phyloP scores from a whole-genome alignment of 208 protist species.

The Leishmania braziliensis region DNA sequence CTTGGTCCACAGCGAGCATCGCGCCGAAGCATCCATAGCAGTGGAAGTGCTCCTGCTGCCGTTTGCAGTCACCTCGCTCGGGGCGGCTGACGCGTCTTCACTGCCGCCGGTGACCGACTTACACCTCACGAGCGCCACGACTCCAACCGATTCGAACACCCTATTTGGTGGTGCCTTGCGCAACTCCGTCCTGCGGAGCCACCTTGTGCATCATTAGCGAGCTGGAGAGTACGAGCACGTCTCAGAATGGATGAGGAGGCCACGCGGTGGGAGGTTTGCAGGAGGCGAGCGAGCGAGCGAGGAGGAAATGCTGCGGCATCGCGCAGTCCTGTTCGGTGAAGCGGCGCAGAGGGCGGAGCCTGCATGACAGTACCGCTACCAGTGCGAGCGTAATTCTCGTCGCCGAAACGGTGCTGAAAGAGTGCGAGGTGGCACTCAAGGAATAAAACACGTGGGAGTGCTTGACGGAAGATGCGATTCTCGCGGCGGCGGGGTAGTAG shows the following conservation, averaged over 20 bases:
- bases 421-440: slow-evolving; percentile 3
- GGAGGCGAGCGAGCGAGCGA: too few species aligned
- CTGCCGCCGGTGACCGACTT: not conserved
- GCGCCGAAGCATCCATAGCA: not conserved
- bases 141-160: not conserved
- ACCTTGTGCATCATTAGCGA: slow-evolving; percentile 11
- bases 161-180: not conserved
- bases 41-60: not conserved
- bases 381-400: slow-evolving; percentile 7
- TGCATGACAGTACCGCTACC: not conserved
- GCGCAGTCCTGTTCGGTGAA: not conserved
- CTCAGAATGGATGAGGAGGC: not conserved
- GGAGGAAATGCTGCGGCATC: not conserved
- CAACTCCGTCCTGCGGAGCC: slow-evolving; percentile 4
- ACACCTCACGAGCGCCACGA: not conserved
- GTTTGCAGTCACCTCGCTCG: not conserved
- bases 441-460: not conserved
- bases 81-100: not conserved
- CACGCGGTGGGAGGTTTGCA: not conserved
- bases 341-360: not conserved
- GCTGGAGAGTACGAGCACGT: slow-evolving; percentile 9
- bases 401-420: slow-evolving; percentile 9
- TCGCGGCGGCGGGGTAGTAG: not conserved
- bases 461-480: not conserved
- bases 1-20: not conserved